Percentiles rank a stretch among this genome's conserved stretches.
These are phyloP conservation scores for Pachyrhizus erosus DNA, from an alignment of 306 rosid genomes.

Conservation along the genomic window DNA sequence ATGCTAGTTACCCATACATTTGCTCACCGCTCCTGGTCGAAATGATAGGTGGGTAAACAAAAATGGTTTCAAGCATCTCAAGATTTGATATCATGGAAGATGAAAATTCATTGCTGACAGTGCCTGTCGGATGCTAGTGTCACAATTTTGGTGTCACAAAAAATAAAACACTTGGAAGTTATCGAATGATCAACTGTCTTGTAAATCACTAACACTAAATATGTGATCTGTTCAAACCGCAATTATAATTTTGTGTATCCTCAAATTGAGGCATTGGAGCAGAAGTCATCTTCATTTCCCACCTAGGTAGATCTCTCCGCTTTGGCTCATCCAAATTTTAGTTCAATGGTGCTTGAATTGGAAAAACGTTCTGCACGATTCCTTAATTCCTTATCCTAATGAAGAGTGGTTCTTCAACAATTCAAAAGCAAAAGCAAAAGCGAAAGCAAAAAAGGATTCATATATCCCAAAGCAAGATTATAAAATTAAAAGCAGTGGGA, in stretches of 20 bases:
- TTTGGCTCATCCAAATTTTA: not conserved
- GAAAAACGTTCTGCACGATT: not conserved
- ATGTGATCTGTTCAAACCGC: not conserved
- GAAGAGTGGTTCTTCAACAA: slow-evolving; percentile 19
- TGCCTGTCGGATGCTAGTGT: not conserved
- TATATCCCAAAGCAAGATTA: slow-evolving; percentile 1
- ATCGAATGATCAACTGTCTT: not conserved
- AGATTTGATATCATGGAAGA: slow-evolving; percentile 29
- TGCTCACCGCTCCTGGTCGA: not conserved
- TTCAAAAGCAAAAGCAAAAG: slow-evolving; percentile 30
- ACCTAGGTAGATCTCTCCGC: not conserved
- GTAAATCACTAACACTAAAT: not conserved
- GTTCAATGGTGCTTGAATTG: slow-evolving; percentile 35
- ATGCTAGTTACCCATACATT: not conserved
- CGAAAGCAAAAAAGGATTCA: not conserved
- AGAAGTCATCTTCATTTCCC: not conserved
- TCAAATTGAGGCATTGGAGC: not conserved
- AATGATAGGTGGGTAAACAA: slow-evolving; percentile 7
- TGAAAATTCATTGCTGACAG: not conserved
- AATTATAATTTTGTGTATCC: not conserved
- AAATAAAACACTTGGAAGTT: not conserved
- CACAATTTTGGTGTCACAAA: slow-evolving; percentile 7
- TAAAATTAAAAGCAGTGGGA: slow-evolving; percentile 11
- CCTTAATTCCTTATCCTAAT: slow-evolving; percentile 9
- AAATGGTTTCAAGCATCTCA: slow-evolving; percentile 13